These are phyloP conservation scores for Trichoderma sp. DNA, from an alignment of 2,329 filamentous ascomycete genomes.

Conservation along the genomic window DNA sequence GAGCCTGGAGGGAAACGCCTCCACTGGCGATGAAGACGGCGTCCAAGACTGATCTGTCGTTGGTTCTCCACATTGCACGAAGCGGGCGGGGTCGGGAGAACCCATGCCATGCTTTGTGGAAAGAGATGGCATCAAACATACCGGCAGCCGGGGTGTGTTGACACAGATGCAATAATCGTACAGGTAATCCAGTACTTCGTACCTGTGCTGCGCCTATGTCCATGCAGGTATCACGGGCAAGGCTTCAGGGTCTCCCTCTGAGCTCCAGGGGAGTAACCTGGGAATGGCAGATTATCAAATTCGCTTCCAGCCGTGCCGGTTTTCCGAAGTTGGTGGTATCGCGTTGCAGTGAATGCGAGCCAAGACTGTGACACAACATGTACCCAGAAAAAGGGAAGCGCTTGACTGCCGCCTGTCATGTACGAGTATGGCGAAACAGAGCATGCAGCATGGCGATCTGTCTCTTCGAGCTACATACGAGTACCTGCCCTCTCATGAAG, in stretches of 20 bases:
- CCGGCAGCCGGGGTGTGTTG: background rate
- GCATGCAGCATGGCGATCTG: background rate
- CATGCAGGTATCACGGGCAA: background rate
- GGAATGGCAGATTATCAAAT: background rate
- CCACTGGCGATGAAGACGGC: background rate
- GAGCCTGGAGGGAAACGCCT: background rate
- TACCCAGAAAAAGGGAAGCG: background rate
- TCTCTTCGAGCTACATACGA: background rate
- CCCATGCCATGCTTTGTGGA: background rate
- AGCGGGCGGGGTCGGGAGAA: conserved; percentile 7
- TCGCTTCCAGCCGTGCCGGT: conserved; percentile 7
- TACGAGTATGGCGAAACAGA: background rate
- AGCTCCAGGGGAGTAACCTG: background rate
- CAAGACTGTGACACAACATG: conserved; percentile 1
- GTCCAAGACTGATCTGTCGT: background rate
- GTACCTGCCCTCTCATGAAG: background rate
- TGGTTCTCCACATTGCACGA: background rate
- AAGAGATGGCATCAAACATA: conserved; percentile 1
- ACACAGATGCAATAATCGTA: background rate
- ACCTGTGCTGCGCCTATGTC: background rate
- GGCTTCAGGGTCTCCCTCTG: background rate
- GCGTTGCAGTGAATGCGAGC: conserved; percentile 11
- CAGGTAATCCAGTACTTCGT: background rate
- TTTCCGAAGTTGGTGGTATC: conserved; percentile 4
- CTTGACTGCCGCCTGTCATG: background rate